Base-by-base conservation (phyloP, 495 filamentous ascomycete species). In the Daldinia vernicosa region DNA sequence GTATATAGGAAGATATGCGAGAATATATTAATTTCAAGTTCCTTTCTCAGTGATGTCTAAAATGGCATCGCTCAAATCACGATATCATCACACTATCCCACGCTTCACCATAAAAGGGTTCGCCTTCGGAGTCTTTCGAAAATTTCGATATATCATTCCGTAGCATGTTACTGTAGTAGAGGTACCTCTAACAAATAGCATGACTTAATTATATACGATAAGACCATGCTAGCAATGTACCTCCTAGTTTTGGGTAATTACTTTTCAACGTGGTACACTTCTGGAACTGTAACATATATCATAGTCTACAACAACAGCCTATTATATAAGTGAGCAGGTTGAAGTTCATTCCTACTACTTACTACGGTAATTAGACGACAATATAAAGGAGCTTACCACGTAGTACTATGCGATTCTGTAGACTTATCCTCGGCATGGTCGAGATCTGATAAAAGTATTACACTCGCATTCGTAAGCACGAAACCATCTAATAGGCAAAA, bases 401-500 rank as follows among this genome's bases (percentile, higher is more conserved):
- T 22, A 22, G 22, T 24, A 22, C 11, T 15, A 47, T 47, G 17
- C 12, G 22, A 8, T 11, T 47, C 7, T 35, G 12, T 14, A 0
- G 33, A 14, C 33, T 35, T 35, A 35, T 35, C 33, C 12, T 35
- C 33, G 3, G 33, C 33, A 14, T 35, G 33, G 12, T 14, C 33
- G 33, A 35, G 11, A 35, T 35, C 12, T 35, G 33, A 35, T 11
- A 7, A 64, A 37, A 19, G 59, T n/a, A 54, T 63, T 63, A 59
- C 59, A 69, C 26, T 43, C 60, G 66, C 45, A 32, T 52, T 52
- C 40, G 24, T 58, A 53, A 58, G 53, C 43, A 59, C 45, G 30
- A 28, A 12, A 39, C 12, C 24, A 59, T 24, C 32, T 53, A 62
- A 67, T 61, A 67, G 63, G 63, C 69, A 71, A 59, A 67, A 67